Conservation (phyloP, 2,329 filamentous ascomycete genomes). For the Leptographium procerum region DNA sequence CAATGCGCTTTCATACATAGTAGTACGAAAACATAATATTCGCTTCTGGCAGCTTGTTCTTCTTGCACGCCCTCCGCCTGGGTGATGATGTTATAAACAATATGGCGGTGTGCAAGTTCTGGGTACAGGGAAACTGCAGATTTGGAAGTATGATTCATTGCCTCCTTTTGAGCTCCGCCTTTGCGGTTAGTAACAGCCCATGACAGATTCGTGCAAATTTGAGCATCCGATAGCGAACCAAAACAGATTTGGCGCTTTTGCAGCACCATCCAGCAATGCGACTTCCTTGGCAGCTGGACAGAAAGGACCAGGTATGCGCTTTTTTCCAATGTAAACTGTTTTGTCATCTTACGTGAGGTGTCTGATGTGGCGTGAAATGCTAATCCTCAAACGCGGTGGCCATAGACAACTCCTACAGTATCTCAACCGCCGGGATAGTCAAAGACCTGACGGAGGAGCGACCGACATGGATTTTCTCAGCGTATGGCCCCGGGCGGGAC, state of each 20-base stretch:
- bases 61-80: neutral
- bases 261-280: constrained; percentile 2
- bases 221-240: constrained; percentile 34
- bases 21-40: neutral
- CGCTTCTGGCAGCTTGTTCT: neutral
- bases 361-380: neutral
- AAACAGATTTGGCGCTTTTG: constrained; percentile 45
- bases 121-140: constrained; percentile 38
- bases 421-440: constrained; percentile 49
- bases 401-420: constrained; percentile 28
- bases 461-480: constrained; percentile 77
- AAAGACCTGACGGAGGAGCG: constrained; percentile 58
- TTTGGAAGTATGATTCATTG: constrained; percentile 30
- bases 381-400: constrained; percentile 1
- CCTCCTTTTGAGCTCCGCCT: constrained; percentile 1
- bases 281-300: neutral
- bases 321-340: too few species aligned
- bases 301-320: constrained; percentile 1
- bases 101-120: constrained; percentile 34
- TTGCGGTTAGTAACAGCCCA: neutral
- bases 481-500: constrained; percentile 68
- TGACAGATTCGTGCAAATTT: constrained; percentile 39
- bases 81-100: neutral
- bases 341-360: neutral
- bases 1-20: neutral